Base-by-base conservation (phyloP, 75 land plant genomes). In the Selaginella tamariscina region DNA sequence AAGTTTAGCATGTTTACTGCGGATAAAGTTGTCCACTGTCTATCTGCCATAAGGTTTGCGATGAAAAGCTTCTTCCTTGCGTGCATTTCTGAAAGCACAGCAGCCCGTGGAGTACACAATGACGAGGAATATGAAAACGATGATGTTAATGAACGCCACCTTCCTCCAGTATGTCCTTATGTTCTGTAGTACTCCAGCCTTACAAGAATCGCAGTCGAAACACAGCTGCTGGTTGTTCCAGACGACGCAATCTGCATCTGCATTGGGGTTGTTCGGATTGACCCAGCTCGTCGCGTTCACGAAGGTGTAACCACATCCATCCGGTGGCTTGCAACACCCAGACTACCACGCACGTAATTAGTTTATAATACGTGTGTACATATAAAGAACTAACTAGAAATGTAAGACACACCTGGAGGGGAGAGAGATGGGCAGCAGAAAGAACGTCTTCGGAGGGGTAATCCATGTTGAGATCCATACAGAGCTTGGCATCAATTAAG, bases 271-370 rank as follows among this genome's bases (percentile, higher is more conserved):
- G 82, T 0, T 30, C 66, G 5, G 24, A 54, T 0, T n/a, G 60
- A 32, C 33, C 89, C 89, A 87, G 23, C 65, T 56, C 1, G 89
- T 86, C 24, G 89, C 74, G 33, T 73, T 79, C 75, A 81, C 70
- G 62, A 77, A 86, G 23, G 71, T 70, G 72, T 66, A 87, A 11
- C 82, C 85, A 63, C 96, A 91, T 2, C 56, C 76, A n/a, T 77
- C 32, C 0, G 96, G 82, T 27, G 96, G 96, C 74, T 83, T 91
- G 74, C 96, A 91, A 70, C 96, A 91, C 29, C 96, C 96, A 9
- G 96, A 88, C 96, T 90, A 86, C 65, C 65, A 1, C 27, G 54
- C 8, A 55, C 2, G 56, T 2, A 67, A 59, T 23, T 5, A 21
- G 26, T 23, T 5, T 21, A 2, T 23, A 57, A 20, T 5, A 23